Evolutionary conservation across 352 stramenopile species (phyloP).

Genomic region (Globisporangium acanthophoron): DNA sequence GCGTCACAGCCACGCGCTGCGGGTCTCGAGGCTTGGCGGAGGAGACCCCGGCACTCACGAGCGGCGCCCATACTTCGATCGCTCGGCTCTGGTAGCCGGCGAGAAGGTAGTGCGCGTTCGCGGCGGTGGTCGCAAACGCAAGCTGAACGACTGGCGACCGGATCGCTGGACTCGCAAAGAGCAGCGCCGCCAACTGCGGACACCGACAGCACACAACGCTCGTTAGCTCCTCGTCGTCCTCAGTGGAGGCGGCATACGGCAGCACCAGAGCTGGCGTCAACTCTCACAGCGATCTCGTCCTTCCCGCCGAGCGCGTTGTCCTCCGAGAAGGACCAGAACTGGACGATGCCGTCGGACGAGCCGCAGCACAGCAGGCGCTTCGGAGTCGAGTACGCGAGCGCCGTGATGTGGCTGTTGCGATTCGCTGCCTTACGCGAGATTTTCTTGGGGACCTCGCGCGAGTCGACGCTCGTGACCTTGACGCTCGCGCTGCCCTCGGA

Average conservation of each 20-base stretch:
- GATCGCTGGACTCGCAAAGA: conserved; percentile 28
- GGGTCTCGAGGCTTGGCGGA: conserved; percentile 18
- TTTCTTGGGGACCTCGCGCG: conserved; percentile 49
- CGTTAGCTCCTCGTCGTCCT: neutral
- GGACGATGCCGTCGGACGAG: conserved; percentile 56
- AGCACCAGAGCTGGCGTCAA: too few relatives aligned
- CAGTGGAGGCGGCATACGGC: neutral
- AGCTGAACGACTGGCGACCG: conserved; percentile 43
- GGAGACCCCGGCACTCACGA: neutral
- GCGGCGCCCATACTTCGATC: conserved; percentile 47
- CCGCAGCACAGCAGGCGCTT: conserved; percentile 50
- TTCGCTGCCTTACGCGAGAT: conserved; percentile 65
- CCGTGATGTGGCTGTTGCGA: conserved; percentile 44
- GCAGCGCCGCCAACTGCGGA: conserved; percentile 15
- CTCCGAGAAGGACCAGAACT: conserved; percentile 54
- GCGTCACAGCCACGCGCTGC: conserved; percentile 22
- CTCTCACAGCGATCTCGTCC: conserved; percentile 24
- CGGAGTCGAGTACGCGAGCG: conserved; percentile 50
- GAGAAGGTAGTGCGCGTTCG: conserved; percentile 26
- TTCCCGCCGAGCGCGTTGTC: conserved; percentile 27
- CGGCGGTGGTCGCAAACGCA: conserved; percentile 19
- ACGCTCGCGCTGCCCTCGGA: conserved; percentile 74
- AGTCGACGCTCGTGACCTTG: conserved; percentile 42
- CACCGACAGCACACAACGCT: neutral
- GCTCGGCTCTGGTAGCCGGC: conserved; percentile 51